Evolutionary conservation across 768 basidiomycete genomes (phyloP).

Genomic region (Hypholoma fasciculare): DNA sequence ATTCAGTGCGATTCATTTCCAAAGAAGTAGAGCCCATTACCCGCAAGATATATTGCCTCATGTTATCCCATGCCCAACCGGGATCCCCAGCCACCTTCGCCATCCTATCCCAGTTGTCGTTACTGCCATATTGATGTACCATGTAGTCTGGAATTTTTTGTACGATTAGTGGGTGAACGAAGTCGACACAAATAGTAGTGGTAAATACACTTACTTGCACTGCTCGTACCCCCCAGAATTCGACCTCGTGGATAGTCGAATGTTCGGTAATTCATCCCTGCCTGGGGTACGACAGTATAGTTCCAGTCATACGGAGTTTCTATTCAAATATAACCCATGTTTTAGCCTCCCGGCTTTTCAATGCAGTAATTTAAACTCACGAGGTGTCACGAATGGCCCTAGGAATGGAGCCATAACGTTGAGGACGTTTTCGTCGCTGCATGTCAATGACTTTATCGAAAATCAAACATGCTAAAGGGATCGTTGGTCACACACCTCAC

Average conservation of each 20-base stretch:
- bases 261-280: neutral
- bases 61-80: constrained; percentile 37
- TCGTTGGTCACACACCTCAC: neutral
- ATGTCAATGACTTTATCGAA: neutral
- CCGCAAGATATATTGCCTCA: constrained; percentile 32
- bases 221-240: constrained; percentile 5
- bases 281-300: constrained; percentile 3
- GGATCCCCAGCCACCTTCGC: constrained; percentile 32
- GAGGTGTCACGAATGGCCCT: constrained; percentile 15
- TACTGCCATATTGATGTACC: constrained; percentile 34
- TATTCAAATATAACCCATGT: neutral
- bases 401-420: constrained; percentile 14
- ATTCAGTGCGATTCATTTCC: constrained; percentile 2
- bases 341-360: too few relatives aligned
- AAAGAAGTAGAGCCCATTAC: constrained; percentile 17
- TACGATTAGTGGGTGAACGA: neutral
- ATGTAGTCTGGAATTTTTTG: constrained; percentile 26
- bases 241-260: constrained; percentile 4
- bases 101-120: constrained; percentile 37
- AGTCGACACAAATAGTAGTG: too few relatives aligned
- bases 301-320: constrained; percentile 4
- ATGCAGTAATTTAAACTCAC: neutral
- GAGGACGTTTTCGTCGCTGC: constrained; percentile 14
- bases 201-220: neutral
- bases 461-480: neutral